These are phyloP conservation scores for Erigeron canadensis DNA, from an alignment of 129 eudicot species.

Conservation along the genomic window DNA sequence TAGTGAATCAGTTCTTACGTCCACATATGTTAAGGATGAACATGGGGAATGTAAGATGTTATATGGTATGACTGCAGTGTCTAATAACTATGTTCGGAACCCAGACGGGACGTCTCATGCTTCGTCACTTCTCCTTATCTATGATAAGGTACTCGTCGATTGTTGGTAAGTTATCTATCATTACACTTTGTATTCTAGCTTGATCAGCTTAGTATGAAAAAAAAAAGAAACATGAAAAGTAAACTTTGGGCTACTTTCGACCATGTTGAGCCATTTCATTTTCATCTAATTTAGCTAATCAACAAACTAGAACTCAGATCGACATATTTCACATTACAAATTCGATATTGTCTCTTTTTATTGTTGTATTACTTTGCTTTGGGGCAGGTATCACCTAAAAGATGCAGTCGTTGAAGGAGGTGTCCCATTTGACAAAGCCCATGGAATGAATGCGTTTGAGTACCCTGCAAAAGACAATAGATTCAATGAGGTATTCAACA, in stretches of 20 bases:
- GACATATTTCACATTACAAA: not conserved
- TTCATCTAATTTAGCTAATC: no score
- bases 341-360: not conserved
- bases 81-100: slow-evolving; percentile 31
- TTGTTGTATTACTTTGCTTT: not conserved
- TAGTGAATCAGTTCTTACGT: slow-evolving; percentile 24
- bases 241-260: no score
- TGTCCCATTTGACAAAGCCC: slow-evolving; percentile 43
- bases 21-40: slow-evolving; percentile 3
- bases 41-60: slow-evolving; percentile 16
- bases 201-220: no score
- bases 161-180: slow-evolving; percentile 38
- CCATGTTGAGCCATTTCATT: no score
- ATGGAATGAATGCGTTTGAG: slow-evolving; percentile 47
- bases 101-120: slow-evolving; percentile 38
- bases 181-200: no score
- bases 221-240: no score
- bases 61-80: slow-evolving; percentile 34
- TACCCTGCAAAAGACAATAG: slow-evolving; percentile 37
- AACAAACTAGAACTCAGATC: not conserved
- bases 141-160: slow-evolving; percentile 35
- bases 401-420: slow-evolving; percentile 49
- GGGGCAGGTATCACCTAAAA: slow-evolving; percentile 38
- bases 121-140: slow-evolving; percentile 25
- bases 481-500: slow-evolving; percentile 36